Evolutionary conservation across 2,329 filamentous ascomycete genomes (phyloP), one percentile per base, ranked within the genome.

Genomic region (Plectosphaerella plurivora): DNA sequence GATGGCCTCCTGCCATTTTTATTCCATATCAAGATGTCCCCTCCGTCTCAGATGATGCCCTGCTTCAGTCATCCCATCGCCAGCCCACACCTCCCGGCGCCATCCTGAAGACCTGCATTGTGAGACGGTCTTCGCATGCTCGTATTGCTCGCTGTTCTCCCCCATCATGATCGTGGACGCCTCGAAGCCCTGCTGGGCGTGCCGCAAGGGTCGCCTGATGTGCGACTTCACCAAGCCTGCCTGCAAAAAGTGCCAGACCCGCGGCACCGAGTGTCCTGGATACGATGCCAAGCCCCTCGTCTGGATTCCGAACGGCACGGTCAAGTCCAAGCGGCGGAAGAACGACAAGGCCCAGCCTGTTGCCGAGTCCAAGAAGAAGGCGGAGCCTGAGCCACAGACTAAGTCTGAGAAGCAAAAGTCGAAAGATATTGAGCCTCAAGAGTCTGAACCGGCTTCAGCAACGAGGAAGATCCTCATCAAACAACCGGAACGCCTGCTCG

Each of bases 251-350:
- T 61, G 59, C 16, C 16, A 28, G 14, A 7, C 35, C 8, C 52
- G 57, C 5, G 53, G 57, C 3, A 36, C 51, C 9, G 11, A 46
- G 12, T 60, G 58, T 33, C 53, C 58, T 4, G 58, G 58, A 4
- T 61, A 61, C 50, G 59, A 53, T 14, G 51, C 56, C 45, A 61
- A 58, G 48, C 58, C 59, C 16, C 52, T 60, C 10, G 37, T 39
- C 15, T 39, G 37, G 37, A 39, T 39, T 39, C 37, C 37, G 7
- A 39, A 39, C 37, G 37, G 37, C 15, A 39, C 37, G 10, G 37
- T 39, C 37, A 39, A 39, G 16, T 15, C 37, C 14, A 39, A 39
- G 37, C 37, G 16, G 37, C 37, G 37, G 37, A 39, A 39, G 37
- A 39, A 39, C 37, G 37, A 39, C 16, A 39, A 16, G 14, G n/a